Base-by-base conservation (phyloP, 176 grass and related monocot genomes). In the Oryza officinalis region DNA sequence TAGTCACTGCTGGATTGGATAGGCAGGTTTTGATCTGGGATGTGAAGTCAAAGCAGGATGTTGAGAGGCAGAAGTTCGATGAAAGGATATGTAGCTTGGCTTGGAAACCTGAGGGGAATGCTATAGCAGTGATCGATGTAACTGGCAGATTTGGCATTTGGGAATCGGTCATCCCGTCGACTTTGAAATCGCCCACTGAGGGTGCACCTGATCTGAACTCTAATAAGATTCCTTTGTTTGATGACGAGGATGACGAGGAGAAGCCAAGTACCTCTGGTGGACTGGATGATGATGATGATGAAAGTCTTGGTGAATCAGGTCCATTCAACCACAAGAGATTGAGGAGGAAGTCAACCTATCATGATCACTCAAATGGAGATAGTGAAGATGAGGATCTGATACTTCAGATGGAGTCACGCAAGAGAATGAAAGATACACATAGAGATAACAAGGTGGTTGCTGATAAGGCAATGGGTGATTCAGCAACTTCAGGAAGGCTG, bases 11-110 rank as follows among this genome's bases (percentile, higher is more conserved):
- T 5, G 82, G 91, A n/a, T 60, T 98, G 35, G 96, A 98, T 80
- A 95, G 75, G 78, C 96, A 95, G 77, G 89, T 98, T 32, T 67
- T 98, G 44, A 91, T 98, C 65, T 98, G 96, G 96, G 96, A 98
- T 93, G 87, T 93, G n/a, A 94, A 95, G 38, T 83, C 90, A 13
- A 98, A 86, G 87, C 96, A 93, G 86, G 96, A 95, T 68, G 95
- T 98, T 65, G 96, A 98, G 80, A 90, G 91, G 64, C 92, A 98
- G 52, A 95, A 95, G 82, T 91, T 95, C 77, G 89, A 98, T 57
- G 93, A 95, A 30, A 91, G 43, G 32, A 73, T 98, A 69, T 95
- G 91, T 63, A 89, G 85, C 59, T 67, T 98, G 83, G 78, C 89
- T 78, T 98, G 95, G 95, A 98, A 95, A 57, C 91, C 91, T 13